Conservation (phyloP, 208 protist genomes). For the Crithidia bombi region DNA sequence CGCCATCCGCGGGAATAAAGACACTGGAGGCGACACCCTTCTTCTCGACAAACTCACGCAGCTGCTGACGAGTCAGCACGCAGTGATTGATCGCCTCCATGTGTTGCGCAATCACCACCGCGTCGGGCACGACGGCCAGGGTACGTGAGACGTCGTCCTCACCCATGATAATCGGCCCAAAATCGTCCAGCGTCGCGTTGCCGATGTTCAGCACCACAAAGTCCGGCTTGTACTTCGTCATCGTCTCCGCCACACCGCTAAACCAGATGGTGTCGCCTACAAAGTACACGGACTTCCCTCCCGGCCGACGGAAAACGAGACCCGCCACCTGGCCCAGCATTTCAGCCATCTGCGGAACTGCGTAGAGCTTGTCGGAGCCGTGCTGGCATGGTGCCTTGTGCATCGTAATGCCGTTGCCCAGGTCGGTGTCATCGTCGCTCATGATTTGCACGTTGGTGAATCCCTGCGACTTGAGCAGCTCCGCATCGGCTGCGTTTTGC, state of each 20-base stretch:
- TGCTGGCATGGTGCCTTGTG: conserved; percentile 24
- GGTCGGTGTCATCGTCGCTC: conserved; percentile 8
- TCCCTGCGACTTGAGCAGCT: conserved; percentile 7
- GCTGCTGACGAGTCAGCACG: conserved; percentile 18
- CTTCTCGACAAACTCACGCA: conserved; percentile 18
- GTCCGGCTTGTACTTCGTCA: conserved; percentile 25
- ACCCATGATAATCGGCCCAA: conserved; percentile 26
- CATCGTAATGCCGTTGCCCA: conserved; percentile 20
- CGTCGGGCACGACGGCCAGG: conserved; percentile 15
- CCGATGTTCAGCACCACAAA: conserved; percentile 27
- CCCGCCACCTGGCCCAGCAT: conserved; percentile 16
- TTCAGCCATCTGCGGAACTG: conserved; percentile 9
- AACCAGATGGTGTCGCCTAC: conserved; percentile 24
- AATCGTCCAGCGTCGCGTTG: conserved; percentile 18
- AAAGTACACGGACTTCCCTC: conserved; percentile 26
- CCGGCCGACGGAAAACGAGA: conserved; percentile 14
- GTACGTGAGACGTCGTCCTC: conserved; percentile 15
- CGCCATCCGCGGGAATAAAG: conserved; percentile 25
- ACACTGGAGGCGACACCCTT: conserved; percentile 25
- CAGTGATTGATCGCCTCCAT: conserved; percentile 34
- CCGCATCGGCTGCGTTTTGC: conserved; percentile 24
- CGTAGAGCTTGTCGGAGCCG: conserved; percentile 19
- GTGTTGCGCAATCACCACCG: conserved; percentile 20
- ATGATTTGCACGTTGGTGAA: conserved; percentile 29
- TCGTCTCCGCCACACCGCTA: conserved; percentile 13